These are phyloP conservation scores for Clarireedia homoeocarpa DNA, from an alignment of 2,329 filamentous ascomycete species.

Conservation along the genomic window DNA sequence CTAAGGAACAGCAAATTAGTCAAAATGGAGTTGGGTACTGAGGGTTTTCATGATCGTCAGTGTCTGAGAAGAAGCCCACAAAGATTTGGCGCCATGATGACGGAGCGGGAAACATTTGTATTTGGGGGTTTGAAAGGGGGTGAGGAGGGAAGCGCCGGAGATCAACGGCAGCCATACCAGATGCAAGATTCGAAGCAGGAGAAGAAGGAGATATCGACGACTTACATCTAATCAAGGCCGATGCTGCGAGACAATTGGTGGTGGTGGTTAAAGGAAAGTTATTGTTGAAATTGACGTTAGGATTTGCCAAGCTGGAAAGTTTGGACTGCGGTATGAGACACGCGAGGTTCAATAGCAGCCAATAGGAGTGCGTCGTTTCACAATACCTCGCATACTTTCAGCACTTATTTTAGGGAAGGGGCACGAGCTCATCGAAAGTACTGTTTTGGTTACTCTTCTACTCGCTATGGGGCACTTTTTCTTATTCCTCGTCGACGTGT, in stretches of 20 bases:
- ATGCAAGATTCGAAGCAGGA: background rate
- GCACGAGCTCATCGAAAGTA: background rate
- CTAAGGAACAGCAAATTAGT: background rate
- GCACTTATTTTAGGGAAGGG: no score
- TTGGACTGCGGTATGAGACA: slow-evolving; percentile 13
- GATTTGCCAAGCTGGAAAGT: slow-evolving; percentile 23
- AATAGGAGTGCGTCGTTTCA: background rate
- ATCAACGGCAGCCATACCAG: background rate
- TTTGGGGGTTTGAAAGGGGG: background rate
- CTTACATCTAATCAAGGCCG: slow-evolving; percentile 16
- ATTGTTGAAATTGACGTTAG: slow-evolving; percentile 15
- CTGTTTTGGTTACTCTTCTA: no score
- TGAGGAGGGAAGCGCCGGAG: slow-evolving; percentile 1
- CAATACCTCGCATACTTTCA: no score
- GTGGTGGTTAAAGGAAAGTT: slow-evolving; percentile 10
- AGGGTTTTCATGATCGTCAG: slow-evolving; percentile 18
- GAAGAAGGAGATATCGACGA: slow-evolving; percentile 8
- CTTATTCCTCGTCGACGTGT: no score
- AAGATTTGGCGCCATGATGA: slow-evolving; percentile 16
- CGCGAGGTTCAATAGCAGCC: slow-evolving; percentile 1
- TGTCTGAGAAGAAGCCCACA: slow-evolving; percentile 8
- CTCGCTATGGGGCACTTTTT: no score
- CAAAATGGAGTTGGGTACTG: slow-evolving; percentile 10
- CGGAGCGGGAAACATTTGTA: background rate
- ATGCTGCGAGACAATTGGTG: slow-evolving; percentile 15